A percentile compares a stretch with the other conserved stretches of the same genome.
phyloP scores from a whole-genome alignment of 495 filamentous ascomycete genomes.

The Neurospora cerealis region DNA sequence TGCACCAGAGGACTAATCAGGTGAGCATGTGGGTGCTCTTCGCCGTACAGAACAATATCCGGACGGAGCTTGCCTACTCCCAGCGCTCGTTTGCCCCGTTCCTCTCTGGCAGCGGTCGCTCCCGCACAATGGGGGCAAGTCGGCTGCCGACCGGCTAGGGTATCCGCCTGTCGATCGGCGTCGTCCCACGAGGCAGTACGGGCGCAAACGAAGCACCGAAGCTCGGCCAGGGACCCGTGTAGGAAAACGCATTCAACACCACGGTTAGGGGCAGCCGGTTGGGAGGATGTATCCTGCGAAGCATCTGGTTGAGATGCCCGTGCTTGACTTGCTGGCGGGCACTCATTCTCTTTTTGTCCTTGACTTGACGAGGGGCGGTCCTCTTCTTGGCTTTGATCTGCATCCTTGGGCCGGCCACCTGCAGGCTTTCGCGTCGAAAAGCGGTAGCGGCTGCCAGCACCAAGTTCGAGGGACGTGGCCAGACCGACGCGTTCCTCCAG shows the following conservation, averaged over 20 bases:
- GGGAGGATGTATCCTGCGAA: neutral
- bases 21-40: conserved; percentile 59
- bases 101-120: conserved; percentile 44
- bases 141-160: conserved; percentile 48
- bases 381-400: conserved; percentile 4
- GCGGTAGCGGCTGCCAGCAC: conserved; percentile 45
- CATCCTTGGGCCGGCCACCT: conserved; percentile 15
- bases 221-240: conserved; percentile 50
- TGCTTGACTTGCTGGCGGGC: neutral
- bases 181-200: conserved; percentile 51
- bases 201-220: conserved; percentile 55
- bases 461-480: conserved; percentile 39
- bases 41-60: conserved; percentile 61
- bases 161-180: conserved; percentile 33
- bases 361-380: neutral
- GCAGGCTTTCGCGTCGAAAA: conserved; percentile 24
- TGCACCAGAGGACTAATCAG: conserved; percentile 50
- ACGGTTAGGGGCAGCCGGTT: conserved; percentile 21
- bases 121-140: conserved; percentile 50
- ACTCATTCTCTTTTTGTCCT: neutral
- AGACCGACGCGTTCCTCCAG: conserved; percentile 57
- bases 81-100: conserved; percentile 51
- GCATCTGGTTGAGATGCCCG: neutral
- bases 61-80: conserved; percentile 54
- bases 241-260: conserved; percentile 55